These are phyloP conservation scores for Aspergillus vadensis DNA, from an alignment of 2,329 filamentous ascomycete genomes.

Conservation along the genomic window DNA sequence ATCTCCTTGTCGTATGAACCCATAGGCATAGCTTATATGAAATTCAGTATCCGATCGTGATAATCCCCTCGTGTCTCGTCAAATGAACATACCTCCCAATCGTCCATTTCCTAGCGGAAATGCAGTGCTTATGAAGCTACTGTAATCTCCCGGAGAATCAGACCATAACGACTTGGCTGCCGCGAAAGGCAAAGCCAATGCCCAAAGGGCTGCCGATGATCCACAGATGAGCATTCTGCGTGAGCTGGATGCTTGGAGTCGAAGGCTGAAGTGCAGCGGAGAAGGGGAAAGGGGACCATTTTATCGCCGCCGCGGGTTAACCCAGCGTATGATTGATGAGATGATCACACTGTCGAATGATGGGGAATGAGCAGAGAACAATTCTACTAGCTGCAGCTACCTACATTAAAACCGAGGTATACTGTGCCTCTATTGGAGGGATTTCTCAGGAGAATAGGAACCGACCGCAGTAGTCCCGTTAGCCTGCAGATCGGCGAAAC, in stretches of 20 bases:
- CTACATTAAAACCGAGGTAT: not conserved
- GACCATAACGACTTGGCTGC: conserved; percentile 17
- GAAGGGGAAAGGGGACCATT: not conserved
- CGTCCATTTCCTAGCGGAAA: conserved; percentile 21
- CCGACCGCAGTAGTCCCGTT: not conserved
- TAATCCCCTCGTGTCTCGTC: not conserved
- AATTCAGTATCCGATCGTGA: not conserved
- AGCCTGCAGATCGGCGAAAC: not conserved
- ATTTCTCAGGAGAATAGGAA: not conserved
- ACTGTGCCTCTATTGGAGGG: not conserved
- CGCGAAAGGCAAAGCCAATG: not conserved
- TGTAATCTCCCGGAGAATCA: conserved; percentile 8
- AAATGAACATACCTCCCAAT: conserved; percentile 13
- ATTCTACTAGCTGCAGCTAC: not conserved
- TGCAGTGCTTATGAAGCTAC: conserved; percentile 15
- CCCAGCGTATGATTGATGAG: too few species aligned
- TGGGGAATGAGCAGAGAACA: not conserved
- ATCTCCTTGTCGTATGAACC: conserved; percentile 17
- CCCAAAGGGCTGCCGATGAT: not conserved
- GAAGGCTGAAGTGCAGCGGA: too few species aligned
- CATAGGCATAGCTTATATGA: conserved; percentile 21
- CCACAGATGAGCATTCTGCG: not conserved
- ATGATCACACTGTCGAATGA: too few species aligned
- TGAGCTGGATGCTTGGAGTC: not conserved
- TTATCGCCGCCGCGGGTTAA: too few species aligned